Evolutionary conservation across 2,329 filamentous ascomycete genomes (phyloP).

Genomic region (Clathrospora elynae): DNA sequence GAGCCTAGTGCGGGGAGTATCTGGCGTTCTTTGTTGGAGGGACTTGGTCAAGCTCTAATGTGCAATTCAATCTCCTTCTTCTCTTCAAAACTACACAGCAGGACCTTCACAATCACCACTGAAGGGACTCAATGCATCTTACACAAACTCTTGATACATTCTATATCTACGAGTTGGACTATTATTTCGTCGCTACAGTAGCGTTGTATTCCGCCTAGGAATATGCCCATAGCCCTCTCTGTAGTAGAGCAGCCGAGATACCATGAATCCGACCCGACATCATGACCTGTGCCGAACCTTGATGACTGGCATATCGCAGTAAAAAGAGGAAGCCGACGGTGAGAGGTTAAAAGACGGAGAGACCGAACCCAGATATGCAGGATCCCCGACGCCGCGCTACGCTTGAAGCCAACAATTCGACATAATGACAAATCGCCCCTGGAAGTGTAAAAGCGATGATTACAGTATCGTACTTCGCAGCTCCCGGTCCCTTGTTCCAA

Average conservation of each 20-base stretch:
- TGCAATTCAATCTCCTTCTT: too few species aligned
- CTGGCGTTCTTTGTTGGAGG: too few species aligned
- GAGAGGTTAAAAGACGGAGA: too few species aligned
- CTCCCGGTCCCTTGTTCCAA: neutral
- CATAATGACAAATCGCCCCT: conserved; percentile 7
- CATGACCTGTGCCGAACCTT: neutral
- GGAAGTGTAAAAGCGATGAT: conserved; percentile 5
- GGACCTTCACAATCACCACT: neutral
- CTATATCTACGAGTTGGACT: conserved; percentile 7
- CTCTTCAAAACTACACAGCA: too few species aligned
- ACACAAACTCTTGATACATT: conserved; percentile 3
- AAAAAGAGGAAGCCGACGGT: too few species aligned
- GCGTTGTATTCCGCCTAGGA: too few species aligned
- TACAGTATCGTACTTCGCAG: neutral
- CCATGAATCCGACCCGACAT: neutral
- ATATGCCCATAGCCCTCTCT: conserved; percentile 4
- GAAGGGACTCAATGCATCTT: neutral
- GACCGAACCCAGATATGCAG: neutral
- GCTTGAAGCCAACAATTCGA: conserved; percentile 16
- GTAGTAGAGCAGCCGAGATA: conserved; percentile 1
- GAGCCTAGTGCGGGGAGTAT: too few species aligned
- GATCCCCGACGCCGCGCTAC: conserved; percentile 22
- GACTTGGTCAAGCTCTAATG: too few species aligned
- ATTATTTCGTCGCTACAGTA: conserved; percentile 5
- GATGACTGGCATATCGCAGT: neutral